Base-by-base conservation (phyloP, 805 yeast genomes). In the Scheffersomyces spartinae region DNA sequence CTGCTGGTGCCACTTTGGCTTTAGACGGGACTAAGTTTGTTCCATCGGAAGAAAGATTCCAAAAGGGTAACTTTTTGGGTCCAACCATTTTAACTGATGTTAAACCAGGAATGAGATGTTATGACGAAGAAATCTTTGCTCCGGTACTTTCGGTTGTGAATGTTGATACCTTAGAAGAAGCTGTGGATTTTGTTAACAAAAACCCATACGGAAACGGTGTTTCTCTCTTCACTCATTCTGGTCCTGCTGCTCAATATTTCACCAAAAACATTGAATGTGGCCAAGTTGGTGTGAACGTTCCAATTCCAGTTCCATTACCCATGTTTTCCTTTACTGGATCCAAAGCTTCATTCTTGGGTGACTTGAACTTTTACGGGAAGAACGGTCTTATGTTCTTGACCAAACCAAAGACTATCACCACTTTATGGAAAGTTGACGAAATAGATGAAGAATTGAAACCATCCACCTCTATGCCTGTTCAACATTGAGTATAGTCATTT, bases 321-420 rank as follows among this genome's bases (percentile, higher is more conserved):
- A 74, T 78, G 81, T 77, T 77, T 52, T 73, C 82, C 3, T 77
- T 77, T 58, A 78, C 86, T 8, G 86, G 86, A 15, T 71, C 70
- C 49, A 74, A 74, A 55, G 79, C 72, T 19, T 74, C 82, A 5
- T 76, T 78, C 68, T 61, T 76, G 37, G 86, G 86, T 18, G 85
- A 78, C 45, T 65, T 78, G 62, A 78, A 78, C 60, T 77, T 77
- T 49, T 77, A 77, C 52, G 86, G 86, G 31, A 73, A 75, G 56
- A 66, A 78, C n/a, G 85, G 86, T 16, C 46, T 78, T 24, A 61
- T 73, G 28, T 77, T 77, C 55, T 61, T 75, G 55, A 77, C 86
- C 17, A 76, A 74, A 56, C 71, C 78, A 40, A 78, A 77, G 62
- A 78, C 86, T 14, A 75, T 77, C 29, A 78, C 86, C 12, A 49